Conservation (phyloP, 148 eudicot species). For the Heliosperma pusillum region DNA sequence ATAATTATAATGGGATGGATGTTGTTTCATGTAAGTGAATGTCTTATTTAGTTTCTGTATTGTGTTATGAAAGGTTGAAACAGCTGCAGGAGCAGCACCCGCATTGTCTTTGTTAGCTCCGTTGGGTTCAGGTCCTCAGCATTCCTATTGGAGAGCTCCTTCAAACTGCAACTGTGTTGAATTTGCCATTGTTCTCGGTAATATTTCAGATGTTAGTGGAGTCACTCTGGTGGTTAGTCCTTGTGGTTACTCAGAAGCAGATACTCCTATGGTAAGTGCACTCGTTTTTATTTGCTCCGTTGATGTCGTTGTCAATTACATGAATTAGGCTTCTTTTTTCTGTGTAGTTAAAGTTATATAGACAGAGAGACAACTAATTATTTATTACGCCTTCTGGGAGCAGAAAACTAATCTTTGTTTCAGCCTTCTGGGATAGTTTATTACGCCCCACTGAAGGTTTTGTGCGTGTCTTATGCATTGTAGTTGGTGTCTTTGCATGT, state of each 20-base stretch:
- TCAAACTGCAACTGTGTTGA: constrained; percentile 59
- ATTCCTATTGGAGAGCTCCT: constrained; percentile 91
- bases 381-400: no score
- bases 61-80: constrained; percentile 58
- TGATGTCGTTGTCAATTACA: constrained; percentile 2
- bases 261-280: constrained; percentile 80
- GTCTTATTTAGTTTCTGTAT: constrained; percentile 19
- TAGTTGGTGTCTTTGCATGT: background rate
- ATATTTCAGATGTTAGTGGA: constrained; percentile 77
- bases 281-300: background rate
- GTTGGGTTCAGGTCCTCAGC: constrained; percentile 56
- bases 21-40: background rate
- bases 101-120: constrained; percentile 79
- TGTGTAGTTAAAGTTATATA: no score
- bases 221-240: constrained; percentile 75
- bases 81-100: constrained; percentile 86
- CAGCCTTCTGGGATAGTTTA: no score
- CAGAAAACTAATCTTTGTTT: no score
- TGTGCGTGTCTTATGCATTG: constrained; percentile 50
- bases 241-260: constrained; percentile 87
- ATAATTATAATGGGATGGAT: background rate
- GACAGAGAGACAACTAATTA: no score
- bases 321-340: background rate
- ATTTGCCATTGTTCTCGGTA: constrained; percentile 69
- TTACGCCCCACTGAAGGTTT: no score